Evolutionary conservation across 2,329 filamentous ascomycete species (phyloP), one percentile per base, ranked within the genome.

Genomic region (Xylaria sp.): DNA sequence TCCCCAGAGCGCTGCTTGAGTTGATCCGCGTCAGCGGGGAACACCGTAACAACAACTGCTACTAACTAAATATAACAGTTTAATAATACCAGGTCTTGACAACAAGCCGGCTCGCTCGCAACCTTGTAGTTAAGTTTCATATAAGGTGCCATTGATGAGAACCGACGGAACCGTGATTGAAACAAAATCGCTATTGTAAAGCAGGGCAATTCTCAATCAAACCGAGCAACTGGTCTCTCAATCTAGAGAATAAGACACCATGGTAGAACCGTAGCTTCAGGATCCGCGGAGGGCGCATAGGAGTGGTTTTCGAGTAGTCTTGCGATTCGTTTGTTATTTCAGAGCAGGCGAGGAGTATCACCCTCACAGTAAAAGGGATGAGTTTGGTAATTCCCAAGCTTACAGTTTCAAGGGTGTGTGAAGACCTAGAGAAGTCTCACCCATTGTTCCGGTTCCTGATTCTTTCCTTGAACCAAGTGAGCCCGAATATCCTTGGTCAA

Each of bases 1-100:
- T 46, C 34, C 58, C 50, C 32, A 43, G 20, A 57, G 20, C 58
- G 23, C 65, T 46, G 23, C 65, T 46, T 28, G 3, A 56, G 23
- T 57, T n/a, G 34, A 48, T 18, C 50, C 15, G 34, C 1, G 18
- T 18, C 9, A 8, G 43, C 18, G 43, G 45, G 20, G 32, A n/a
- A 18, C 18, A 60, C 36, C 36, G n/a, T 15, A 41, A 57, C 39
- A 30, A 45, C 36, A 30, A 48, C 45, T 25, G 20, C 46, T 18
- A 39, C 48, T 10, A 3, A 48, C 34, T 20, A 36, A 32, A 39
- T n/a, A 57, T 10, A 45, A 20, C n/a, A 45, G 39, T 36, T n/a
- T 25, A 56, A 55, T 36, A 30, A 45, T 30, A 15, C 43, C 30
- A 9, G 20, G 43, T 1, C 25, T 12, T 20, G 6, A 32, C 5